Conservation (phyloP, 306 rosid species). For the Sindora glabra region DNA sequence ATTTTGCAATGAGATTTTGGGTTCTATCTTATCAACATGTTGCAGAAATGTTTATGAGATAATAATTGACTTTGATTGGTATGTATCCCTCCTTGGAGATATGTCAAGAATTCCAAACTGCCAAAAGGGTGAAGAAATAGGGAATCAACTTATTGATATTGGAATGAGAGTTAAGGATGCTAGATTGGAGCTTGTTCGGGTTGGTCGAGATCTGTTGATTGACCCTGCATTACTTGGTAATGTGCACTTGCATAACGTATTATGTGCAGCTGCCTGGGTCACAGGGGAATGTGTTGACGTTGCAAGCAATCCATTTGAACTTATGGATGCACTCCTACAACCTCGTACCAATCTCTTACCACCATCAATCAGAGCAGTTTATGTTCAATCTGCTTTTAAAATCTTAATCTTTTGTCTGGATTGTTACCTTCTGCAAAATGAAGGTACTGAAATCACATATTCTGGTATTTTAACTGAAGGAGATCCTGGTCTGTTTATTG, state of each 20-base stretch:
- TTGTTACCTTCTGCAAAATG: slow-evolving; percentile 44
- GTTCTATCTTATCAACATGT: slow-evolving; percentile 63
- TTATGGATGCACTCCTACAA: slow-evolving; percentile 81
- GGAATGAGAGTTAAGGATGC: slow-evolving; percentile 87
- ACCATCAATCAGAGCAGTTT: slow-evolving; percentile 64
- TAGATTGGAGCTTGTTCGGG: slow-evolving; percentile 70
- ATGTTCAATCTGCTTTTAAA: slow-evolving; percentile 74
- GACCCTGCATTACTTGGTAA: slow-evolving; percentile 95
- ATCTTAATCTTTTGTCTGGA: slow-evolving; percentile 53
- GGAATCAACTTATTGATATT: slow-evolving; percentile 79
- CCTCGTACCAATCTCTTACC: slow-evolving; percentile 86
- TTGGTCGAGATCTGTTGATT: slow-evolving; percentile 70
- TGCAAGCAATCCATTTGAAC: slow-evolving; percentile 59
- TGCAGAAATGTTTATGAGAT: slow-evolving; percentile 62
- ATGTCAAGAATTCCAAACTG: slow-evolving; percentile 78
- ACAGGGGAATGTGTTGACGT: slow-evolving; percentile 73
- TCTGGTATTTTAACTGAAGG: slow-evolving; percentile 21
- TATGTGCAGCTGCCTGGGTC: slow-evolving; percentile 89
- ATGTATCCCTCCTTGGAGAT: slow-evolving; percentile 75
- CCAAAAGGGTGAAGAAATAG: slow-evolving; percentile 79
- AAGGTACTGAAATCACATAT: slow-evolving; percentile 10
- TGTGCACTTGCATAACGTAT: slow-evolving; percentile 56
- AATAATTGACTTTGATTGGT: slow-evolving; percentile 84
- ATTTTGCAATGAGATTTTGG: slow-evolving; percentile 74
- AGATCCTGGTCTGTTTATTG: slow-evolving; percentile 17